Base-by-base conservation (phyloP, 2,329 filamentous ascomycete species). In the Emergomyces pasteurianus region DNA sequence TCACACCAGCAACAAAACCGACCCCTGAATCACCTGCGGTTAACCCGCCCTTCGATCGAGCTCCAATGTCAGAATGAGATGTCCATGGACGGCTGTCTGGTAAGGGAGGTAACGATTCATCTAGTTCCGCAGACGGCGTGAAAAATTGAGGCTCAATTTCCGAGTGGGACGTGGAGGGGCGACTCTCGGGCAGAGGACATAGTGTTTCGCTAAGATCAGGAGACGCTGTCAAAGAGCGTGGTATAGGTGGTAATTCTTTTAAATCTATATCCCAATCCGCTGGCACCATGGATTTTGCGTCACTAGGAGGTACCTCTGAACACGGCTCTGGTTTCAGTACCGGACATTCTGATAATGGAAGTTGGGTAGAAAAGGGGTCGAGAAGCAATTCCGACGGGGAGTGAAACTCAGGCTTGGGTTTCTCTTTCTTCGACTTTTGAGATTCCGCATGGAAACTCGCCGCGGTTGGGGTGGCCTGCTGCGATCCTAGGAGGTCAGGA, bases 381-480 rank as follows among this genome's bases (percentile, higher is more conserved):
- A 73, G 74, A 16, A 79, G 64, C 12, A 79, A 69, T 60, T 79
- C 77, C 1, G 76, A 77, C 1, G 76, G 75, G 21, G 77, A 78
- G 62, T 78, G 76, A 60, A 78, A 78, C 58, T 78, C 75, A 60
- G 78, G 77, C 46, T 73, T 76, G 1, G 69, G 72, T 61, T 73
- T 73, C 43, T 79, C 74, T 46, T 74, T 71, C 61, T 71, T 72
- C 2, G 50, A 4, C n/a, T 10, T 14, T 63, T 63, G 8, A 63
- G 63, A 34, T 61, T 67, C 67, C 53, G 73, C 60, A 16, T 74
- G 70, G 58, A 80, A 81, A 10, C 77, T 72, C 21, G 78, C 79
- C 4, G 86, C 86, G 63, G 84, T 88, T 1, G 88, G 88, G 1
- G 88, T 91, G 0, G 81, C 80, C 68, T 89, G 83, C 65, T 85